Conservation (phyloP, 1,284 basidiomycete species). For the Binderoboletus segoi region DNA sequence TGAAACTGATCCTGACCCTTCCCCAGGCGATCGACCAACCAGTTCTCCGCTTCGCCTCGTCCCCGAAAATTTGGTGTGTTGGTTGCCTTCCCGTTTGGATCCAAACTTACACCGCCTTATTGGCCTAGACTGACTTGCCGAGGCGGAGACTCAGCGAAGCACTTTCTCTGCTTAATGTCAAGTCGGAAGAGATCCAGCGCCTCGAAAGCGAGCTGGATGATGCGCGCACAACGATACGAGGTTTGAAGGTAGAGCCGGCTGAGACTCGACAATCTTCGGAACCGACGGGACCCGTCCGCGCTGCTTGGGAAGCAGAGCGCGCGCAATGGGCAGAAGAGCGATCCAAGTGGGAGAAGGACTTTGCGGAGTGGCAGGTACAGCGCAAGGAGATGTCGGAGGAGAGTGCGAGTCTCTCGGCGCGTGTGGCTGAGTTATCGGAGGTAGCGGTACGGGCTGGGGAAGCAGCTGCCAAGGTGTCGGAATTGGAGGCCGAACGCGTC, state of each 20-base stretch:
- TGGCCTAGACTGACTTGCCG: slow-evolving; percentile 30
- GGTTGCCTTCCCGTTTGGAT: background rate
- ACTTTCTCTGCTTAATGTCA: slow-evolving; percentile 37
- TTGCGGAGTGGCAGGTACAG: slow-evolving; percentile 16
- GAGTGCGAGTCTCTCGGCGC: slow-evolving; percentile 13
- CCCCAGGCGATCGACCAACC: slow-evolving; percentile 1
- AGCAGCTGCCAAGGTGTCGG: slow-evolving; percentile 6
- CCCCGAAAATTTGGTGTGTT: slow-evolving; percentile 25
- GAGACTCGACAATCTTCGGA: slow-evolving; percentile 15
- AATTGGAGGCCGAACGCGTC: slow-evolving; percentile 23
- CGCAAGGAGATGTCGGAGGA: slow-evolving; percentile 20
- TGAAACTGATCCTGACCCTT: slow-evolving; percentile 22
- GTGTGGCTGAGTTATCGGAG: slow-evolving; percentile 24
- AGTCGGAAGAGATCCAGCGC: slow-evolving; percentile 42
- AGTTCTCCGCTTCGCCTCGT: slow-evolving; percentile 25
- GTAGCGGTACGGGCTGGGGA: slow-evolving; percentile 13
- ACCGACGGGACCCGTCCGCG: slow-evolving; percentile 12
- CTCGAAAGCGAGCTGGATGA: slow-evolving; percentile 31
- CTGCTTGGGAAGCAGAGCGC: slow-evolving; percentile 32
- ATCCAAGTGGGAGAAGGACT: slow-evolving; percentile 24
- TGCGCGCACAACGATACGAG: slow-evolving; percentile 11
- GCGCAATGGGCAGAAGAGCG: slow-evolving; percentile 29
- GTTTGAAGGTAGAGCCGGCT: slow-evolving; percentile 14
- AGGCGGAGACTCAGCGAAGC: slow-evolving; percentile 34
- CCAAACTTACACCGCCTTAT: background rate